These are phyloP conservation scores for Talaromyces wortmannii DNA, from an alignment of 495 filamentous ascomycete genomes.

Conservation along the genomic window DNA sequence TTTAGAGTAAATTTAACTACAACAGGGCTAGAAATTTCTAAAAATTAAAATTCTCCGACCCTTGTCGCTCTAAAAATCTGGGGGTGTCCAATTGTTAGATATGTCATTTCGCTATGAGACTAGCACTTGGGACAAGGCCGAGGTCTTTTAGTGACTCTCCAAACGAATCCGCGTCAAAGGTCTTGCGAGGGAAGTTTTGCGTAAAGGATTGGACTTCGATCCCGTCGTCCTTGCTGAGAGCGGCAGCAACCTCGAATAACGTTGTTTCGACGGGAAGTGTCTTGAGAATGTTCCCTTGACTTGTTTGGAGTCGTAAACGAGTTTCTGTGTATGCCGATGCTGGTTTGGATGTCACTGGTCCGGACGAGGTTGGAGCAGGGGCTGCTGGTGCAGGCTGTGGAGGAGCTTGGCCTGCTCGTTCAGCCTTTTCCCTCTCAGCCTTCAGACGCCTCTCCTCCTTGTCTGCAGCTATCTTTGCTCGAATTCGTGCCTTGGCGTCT, in stretches of 20 bases:
- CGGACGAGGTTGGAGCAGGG: conserved; percentile 28
- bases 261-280: conserved; percentile 80
- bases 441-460: conserved; percentile 77
- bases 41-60: too few relatives aligned
- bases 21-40: too few relatives aligned
- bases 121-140: conserved; percentile 81
- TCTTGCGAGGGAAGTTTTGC: conserved; percentile 81
- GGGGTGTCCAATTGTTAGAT: neutral
- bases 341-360: conserved; percentile 46
- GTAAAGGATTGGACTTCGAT: conserved; percentile 66
- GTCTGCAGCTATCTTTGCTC: conserved; percentile 87
- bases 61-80: too few relatives aligned
- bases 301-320: conserved; percentile 73
- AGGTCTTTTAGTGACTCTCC: conserved; percentile 89
- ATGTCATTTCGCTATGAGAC: conserved; percentile 61
- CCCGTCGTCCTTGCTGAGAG: conserved; percentile 57
- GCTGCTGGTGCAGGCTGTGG: conserved; percentile 32
- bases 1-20: too few relatives aligned
- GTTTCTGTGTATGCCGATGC: conserved; percentile 67
- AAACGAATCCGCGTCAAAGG: conserved; percentile 74
- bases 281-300: conserved; percentile 70
- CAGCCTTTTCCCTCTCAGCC: conserved; percentile 77
- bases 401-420: conserved; percentile 63
- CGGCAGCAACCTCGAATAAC: conserved; percentile 83
- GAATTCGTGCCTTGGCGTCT: conserved; percentile 79